Base-by-base conservation (phyloP, 2,329 filamentous ascomycete genomes). In the Penicillium sp. region DNA sequence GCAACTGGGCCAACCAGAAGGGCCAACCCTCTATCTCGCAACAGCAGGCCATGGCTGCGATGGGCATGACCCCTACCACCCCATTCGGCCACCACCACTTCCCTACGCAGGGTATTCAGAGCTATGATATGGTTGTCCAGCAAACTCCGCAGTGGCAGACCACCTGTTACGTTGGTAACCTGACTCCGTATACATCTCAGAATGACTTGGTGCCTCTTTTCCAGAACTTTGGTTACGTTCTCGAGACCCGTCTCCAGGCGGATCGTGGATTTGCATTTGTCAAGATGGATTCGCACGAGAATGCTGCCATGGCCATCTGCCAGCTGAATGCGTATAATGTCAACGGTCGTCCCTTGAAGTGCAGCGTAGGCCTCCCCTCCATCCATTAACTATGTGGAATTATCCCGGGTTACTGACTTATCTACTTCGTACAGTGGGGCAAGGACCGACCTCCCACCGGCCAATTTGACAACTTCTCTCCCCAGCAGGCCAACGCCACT, bases 1-100 rank as follows among this genome's bases (percentile, higher is more conserved):
- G 93, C 84, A 99, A 99, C 82, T 99, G 94, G 94, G 94, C 94
- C 57, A 99, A 99, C 80, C 94, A 99, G 73, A 99, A 99, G 82
- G 94, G 94, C n/a, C 94, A 99, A 71, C 94, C 94, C 52, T 97
- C 94, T 2, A 97, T 97, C 75, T 92, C 92, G 45, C 93, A 99
- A 79, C 94, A 97, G 78, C 91, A 96, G 76, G 91, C 92, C 33
- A 94, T 99, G 91, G 89, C 89, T 59, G 89, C 92, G 55, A 96
- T 97, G 91, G 94, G 94, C 71, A 92, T 99, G 89, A 96, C 93
- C 23, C 94, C 94, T 5, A 96, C 93, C 26, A 97, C 92, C 43
- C 92, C 93, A 5, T 99, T 92, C 69, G 94, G 93, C 29, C 92
- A 96, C 72, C 94, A 99, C 73, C 93, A 97, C 72, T 99, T 97